Evolutionary conservation across 352 stramenopile species (phyloP), one percentile per base, ranked within the genome.

Genomic region (Globisporangium cederbergense): DNA sequence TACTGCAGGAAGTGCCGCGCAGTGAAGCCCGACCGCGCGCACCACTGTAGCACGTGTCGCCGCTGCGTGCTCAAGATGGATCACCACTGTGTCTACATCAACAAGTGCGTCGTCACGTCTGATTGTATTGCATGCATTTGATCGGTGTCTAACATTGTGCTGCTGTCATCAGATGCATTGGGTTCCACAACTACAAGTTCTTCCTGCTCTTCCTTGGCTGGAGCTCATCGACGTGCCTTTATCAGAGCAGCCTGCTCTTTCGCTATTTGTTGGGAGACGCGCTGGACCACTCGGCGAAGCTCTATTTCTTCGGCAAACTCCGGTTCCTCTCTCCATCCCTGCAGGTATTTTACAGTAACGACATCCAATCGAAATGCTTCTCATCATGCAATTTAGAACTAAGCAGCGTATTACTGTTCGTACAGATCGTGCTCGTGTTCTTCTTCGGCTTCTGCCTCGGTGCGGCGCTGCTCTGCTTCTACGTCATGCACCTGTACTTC

Each of bases 171-270:
- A 93, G 85, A 52, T 95, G 87, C 69, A 94, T 96, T 64, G 87
- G 87, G 10, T 91, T 88, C 68, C 84, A 88, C 71, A 96, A 96
- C 73, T 96, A 96, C 81, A 96, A 96, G 74, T 94, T 88, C 65
- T 96, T 96, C 62, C 65, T 96, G 52, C 78, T 86, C 54, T 96
- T 96, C 65, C 76, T 96, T 32, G 81, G 76, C 34, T 96, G 85
- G 85, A 91, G 81, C 52, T 62, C 84, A 0, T 56, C 69, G 2
- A 80, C 83, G 18, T 93, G 87, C 64, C 76, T 94, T 52, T 85
- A 90, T 57, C 62, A 88, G 57, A 85, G 81, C 60, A 77, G 64
- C 40, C 60, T 96, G 34, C 49, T 93, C 16, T 94, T 90, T 63
- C 75, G 78, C 47, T 90, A 81, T 60, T 59, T 88, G 11, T 61